Evolutionary conservation across 108 stramenopile genomes (phyloP), one percentile per base, ranked within the genome.

Genomic region (Phaeodactylum tricornutum): DNA sequence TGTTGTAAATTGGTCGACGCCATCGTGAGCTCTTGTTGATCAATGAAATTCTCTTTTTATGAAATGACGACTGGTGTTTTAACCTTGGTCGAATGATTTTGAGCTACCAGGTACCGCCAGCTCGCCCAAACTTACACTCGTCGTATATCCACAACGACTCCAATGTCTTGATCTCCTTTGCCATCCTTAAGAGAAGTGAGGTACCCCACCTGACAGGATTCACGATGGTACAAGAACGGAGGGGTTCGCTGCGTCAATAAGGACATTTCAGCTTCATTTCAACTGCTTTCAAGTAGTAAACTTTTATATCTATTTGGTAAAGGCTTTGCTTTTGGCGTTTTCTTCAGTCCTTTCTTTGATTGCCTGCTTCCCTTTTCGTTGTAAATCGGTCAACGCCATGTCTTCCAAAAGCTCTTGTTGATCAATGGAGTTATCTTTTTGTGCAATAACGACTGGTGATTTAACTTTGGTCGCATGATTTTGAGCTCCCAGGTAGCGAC

Each of bases 201-300:
- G 29, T 55, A 69, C 3, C 78, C 44, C 7, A 57, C 33, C 48
- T 87, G 86, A 23, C 62, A 55, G 4, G 82, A 82, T 64, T 84
- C 82, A 2, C 80, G 64, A 43, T 88, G 61, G 29, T 84, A 88
- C 31, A 84, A 51, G 29, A 77, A 57, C 3, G 87, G 87, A n/a
- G 77, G 59, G 4, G 62, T 53, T 35, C n/a, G n/a, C n/a, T n/a
- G n/a, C n/a, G n/a, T n/a, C n/a, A n/a, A n/a, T n/a, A n/a, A n/a
- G n/a, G n/a, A n/a, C n/a, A n/a, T n/a, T n/a, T n/a, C n/a, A n/a
- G n/a, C n/a, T n/a, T n/a, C n/a, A n/a, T n/a, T n/a, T n/a, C n/a
- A n/a, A n/a, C n/a, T n/a, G n/a, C n/a, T n/a, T n/a, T n/a, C n/a
- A n/a, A n/a, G n/a, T n/a, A n/a, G n/a, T n/a, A n/a, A n/a, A n/a